A percentile compares a stretch with the other conserved stretches of the same genome.
phyloP scores from a whole-genome alignment of 1,284 basidiomycete species.

The Irpex sp. region DNA sequence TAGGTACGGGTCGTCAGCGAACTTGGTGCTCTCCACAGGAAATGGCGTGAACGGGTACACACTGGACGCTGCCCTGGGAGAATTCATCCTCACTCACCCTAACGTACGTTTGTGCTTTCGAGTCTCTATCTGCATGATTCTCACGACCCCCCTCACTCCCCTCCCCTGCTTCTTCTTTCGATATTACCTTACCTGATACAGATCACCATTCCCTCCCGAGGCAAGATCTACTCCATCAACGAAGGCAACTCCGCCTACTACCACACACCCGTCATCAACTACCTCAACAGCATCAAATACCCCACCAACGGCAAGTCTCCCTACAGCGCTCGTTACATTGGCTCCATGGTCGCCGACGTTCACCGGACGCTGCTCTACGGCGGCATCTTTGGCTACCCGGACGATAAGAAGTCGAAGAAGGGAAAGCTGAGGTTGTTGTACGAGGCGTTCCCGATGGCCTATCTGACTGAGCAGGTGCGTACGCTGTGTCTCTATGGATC shows the following conservation, averaged over 20 bases:
- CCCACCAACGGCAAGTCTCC: constrained; percentile 74
- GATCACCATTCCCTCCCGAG: constrained; percentile 91
- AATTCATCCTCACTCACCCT: constrained; percentile 99
- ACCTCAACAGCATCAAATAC: constrained; percentile 95
- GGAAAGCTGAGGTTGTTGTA: constrained; percentile 96
- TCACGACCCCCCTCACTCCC: not conserved
- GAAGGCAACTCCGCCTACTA: constrained; percentile 98
- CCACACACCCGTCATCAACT: constrained; percentile 80
- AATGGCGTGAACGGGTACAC: constrained; percentile 98
- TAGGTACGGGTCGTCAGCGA: constrained; percentile 98
- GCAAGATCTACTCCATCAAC: constrained; percentile 99
- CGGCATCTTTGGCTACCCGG: constrained; percentile 98
- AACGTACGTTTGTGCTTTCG: constrained; percentile 50
- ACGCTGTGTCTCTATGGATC: too few species aligned
- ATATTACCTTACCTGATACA: constrained; percentile 24
- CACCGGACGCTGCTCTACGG: constrained; percentile 97
- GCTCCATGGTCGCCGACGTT: constrained; percentile 98
- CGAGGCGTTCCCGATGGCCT: constrained; percentile 99
- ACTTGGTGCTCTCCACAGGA: constrained; percentile 94
- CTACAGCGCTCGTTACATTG: constrained; percentile 95
- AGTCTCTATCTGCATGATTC: not conserved
- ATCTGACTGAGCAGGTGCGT: constrained; percentile 84
- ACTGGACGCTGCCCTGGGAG: constrained; percentile 91
- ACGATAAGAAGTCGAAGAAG: constrained; percentile 95
- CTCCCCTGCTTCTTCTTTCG: not conserved